Evolutionary conservation across 768 basidiomycete genomes (phyloP).

Genomic region (Sarcomyxa edulis): DNA sequence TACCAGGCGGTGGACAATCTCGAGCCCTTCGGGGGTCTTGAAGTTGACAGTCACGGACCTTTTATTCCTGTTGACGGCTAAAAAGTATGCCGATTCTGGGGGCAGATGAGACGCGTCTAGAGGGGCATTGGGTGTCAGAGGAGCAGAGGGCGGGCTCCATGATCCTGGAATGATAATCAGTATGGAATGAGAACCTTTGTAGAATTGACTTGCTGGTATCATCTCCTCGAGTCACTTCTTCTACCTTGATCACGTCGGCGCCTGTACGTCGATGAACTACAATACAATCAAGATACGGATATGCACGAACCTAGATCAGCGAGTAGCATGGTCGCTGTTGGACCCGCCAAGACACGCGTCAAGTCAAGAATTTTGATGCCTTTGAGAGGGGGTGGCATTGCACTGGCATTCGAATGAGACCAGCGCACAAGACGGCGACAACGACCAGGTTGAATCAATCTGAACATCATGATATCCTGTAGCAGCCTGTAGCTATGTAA

Average conservation of each 20-base stretch:
- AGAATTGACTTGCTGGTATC: slow-evolving; percentile 63
- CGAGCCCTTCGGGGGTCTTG: slow-evolving; percentile 71
- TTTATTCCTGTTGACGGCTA: slow-evolving; percentile 86
- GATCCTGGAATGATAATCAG: slow-evolving; percentile 37
- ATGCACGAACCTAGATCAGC: slow-evolving; percentile 84
- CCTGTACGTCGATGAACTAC: too few species aligned
- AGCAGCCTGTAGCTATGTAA: too few species aligned
- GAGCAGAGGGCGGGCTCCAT: slow-evolving; percentile 62
- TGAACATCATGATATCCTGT: too few species aligned
- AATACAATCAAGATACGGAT: too few species aligned
- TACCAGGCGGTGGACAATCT: slow-evolving; percentile 69
- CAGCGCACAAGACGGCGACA: too few species aligned
- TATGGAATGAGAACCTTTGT: slow-evolving; percentile 6
- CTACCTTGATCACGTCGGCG: slow-evolving; percentile 92
- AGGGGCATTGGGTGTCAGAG: slow-evolving; percentile 41
- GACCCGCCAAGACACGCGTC: slow-evolving; percentile 88
- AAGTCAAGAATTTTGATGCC: slow-evolving; percentile 85
- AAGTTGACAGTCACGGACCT: slow-evolving; percentile 87
- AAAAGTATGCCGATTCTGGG: slow-evolving; percentile 90
- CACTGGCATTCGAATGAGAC: too few species aligned
- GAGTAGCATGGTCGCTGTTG: slow-evolving; percentile 89
- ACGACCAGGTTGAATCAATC: too few species aligned
- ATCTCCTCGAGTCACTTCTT: slow-evolving; percentile 76
- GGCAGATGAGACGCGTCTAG: slow-evolving; percentile 59
- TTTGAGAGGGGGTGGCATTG: slow-evolving; percentile 73